Evolutionary conservation across 306 rosid genomes (phyloP).

Genomic region (Quercus suber): DNA sequence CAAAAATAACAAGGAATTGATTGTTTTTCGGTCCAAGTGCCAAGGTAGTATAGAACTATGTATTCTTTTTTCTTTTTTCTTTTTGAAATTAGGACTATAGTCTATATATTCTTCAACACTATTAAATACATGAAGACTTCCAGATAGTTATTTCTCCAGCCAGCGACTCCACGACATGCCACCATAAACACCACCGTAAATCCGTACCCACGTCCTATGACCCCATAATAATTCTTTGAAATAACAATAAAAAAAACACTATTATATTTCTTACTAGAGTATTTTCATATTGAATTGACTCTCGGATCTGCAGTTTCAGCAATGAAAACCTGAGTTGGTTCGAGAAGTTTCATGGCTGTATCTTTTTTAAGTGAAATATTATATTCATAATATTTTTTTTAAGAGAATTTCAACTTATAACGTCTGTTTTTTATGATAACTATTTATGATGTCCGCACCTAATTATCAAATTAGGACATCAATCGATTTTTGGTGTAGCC

Average conservation of each 20-base stretch:
- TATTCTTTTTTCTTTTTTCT: no score
- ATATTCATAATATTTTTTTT: accelerated
- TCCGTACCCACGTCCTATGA: background rate
- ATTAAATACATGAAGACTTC: background rate
- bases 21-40: no score
- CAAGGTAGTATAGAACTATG: no score
- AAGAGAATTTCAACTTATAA: accelerated
- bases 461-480: accelerated
- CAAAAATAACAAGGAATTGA: no score
- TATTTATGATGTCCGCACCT: accelerated
- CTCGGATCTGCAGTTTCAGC: background rate
- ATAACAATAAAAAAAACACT: background rate
- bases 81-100: no score
- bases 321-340: background rate
- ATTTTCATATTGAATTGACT: background rate
- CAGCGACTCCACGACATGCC: background rate
- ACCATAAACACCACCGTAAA: background rate
- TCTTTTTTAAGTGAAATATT: background rate
- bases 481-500: accelerated
- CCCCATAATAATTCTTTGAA: background rate
- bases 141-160: background rate
- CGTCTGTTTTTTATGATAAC: accelerated
- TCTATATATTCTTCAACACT: no score
- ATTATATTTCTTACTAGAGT: background rate
- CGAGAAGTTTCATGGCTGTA: background rate